A percentile compares a stretch with the other conserved stretches of the same genome.
phyloP scores from a whole-genome alignment of 164 flowering plant genomes.

The Taxillus chinensis region DNA sequence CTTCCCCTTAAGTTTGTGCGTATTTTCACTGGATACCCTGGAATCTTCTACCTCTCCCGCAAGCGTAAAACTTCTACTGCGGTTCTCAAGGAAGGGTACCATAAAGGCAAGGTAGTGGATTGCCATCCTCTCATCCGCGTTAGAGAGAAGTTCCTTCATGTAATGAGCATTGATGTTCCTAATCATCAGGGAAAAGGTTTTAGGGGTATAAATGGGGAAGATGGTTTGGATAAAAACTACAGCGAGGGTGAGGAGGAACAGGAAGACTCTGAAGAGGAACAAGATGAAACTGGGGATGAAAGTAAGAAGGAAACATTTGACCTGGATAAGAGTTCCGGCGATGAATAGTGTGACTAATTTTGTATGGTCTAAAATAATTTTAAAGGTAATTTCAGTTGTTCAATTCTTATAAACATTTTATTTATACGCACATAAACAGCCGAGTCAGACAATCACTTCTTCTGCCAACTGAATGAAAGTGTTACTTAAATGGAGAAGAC shows the following conservation, averaged over 20 bases:
- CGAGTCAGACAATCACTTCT: too few species aligned
- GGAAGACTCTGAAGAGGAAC: constrained; percentile 42
- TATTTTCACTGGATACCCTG: constrained; percentile 86
- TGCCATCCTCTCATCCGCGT: constrained; percentile 60
- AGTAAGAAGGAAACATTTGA: constrained; percentile 27
- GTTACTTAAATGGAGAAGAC: too few species aligned
- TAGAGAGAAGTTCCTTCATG: constrained; percentile 66
- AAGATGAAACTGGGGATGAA: constrained; percentile 27
- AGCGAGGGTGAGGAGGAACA: constrained; percentile 12
- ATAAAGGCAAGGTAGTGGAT: constrained; percentile 53
- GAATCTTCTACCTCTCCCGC: constrained; percentile 85
- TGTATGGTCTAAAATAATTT: too few species aligned
- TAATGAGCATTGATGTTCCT: constrained; percentile 82
- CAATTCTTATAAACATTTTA: too few species aligned
- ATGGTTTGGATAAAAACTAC: constrained; percentile 8
- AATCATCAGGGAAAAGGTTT: constrained; percentile 50
- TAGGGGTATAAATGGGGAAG: background rate
- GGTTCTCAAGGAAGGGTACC: constrained; percentile 69
- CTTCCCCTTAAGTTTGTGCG: constrained; percentile 87
- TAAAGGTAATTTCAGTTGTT: too few species aligned
- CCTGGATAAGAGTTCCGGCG: constrained; percentile 22
- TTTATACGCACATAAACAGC: too few species aligned
- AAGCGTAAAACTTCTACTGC: constrained; percentile 92
- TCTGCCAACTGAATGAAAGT: too few species aligned
- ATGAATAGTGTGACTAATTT: constrained; percentile 13